Evolutionary conservation across 2,329 filamentous ascomycete species (phyloP).

Genomic region (Chrysoporthe puriensis): DNA sequence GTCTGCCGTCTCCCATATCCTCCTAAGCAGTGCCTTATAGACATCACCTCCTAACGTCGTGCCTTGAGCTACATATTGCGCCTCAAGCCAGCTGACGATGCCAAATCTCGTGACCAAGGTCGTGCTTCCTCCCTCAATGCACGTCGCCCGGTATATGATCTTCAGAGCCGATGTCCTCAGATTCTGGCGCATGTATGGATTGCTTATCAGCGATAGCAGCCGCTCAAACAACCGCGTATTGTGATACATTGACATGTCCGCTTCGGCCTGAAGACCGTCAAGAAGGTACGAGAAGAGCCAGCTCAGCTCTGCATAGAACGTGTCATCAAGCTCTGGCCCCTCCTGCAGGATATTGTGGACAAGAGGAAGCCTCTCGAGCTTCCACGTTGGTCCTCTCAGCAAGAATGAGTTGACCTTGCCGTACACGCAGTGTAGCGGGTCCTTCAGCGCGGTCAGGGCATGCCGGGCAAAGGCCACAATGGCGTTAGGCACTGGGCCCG

Average conservation of each 20-base stretch:
- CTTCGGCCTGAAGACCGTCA: constrained; percentile 62
- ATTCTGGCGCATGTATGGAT: constrained; percentile 63
- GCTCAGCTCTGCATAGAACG: constrained; percentile 70
- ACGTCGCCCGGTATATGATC: constrained; percentile 69
- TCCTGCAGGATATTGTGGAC: constrained; percentile 64
- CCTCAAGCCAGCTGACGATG: constrained; percentile 73
- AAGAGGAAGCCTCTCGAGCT: constrained; percentile 72
- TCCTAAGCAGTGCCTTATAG: constrained; percentile 57
- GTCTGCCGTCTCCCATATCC: constrained; percentile 69
- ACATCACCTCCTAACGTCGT: constrained; percentile 50
- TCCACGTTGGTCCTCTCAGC: constrained; percentile 77
- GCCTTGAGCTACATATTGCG: constrained; percentile 51
- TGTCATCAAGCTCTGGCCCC: constrained; percentile 72
- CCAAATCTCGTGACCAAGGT: constrained; percentile 81
- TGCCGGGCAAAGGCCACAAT: constrained; percentile 76
- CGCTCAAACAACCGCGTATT: constrained; percentile 73
- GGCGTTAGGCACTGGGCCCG: constrained; percentile 68
- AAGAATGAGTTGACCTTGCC: constrained; percentile 85
- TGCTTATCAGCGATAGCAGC: constrained; percentile 69
- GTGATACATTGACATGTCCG: constrained; percentile 65
- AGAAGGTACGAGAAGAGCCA: constrained; percentile 77
- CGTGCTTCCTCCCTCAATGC: constrained; percentile 72
- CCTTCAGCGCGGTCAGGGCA: constrained; percentile 69
- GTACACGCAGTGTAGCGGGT: constrained; percentile 82
- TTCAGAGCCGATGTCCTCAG: constrained; percentile 62